Base-by-base conservation (phyloP, 176 grass and related monocot species). In the Oryza brachyantha region DNA sequence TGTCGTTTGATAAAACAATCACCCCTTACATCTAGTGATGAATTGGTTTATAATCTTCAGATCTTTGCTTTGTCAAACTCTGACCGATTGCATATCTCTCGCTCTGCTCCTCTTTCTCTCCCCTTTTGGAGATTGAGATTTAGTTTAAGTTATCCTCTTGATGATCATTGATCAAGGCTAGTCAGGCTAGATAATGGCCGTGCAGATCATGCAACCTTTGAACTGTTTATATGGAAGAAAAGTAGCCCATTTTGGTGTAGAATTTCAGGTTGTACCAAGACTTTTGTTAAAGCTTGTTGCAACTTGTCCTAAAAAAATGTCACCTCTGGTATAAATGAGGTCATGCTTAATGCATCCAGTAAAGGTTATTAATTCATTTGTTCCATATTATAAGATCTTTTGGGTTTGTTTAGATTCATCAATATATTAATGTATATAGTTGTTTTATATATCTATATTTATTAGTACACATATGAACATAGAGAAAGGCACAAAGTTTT, bases 171-270 rank as follows among this genome's bases (percentile, higher is more conserved):
- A 72, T 79, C 17, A 21, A 2, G 48, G 19, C 48, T 52, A 19
- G 46, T 19, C 13, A 3, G 46, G 16, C 46, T 50, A 9, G 61
- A n/a, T 43, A 16, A 50, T 61, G 22, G 62, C 68, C 10, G 22
- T 21, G 75, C 36, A 68, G 48, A 61, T 17, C 36, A 74, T 66
- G 61, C 81, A 14, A n/a, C 28, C 38, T 52, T 82, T 29, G 29
- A 61, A 19, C 16, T 11, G 10, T 57, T 57, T 57, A 24, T 50
- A 50, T 50, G 5, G 17, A 52, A 52, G 5, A 52, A 52, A 8
- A 12, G 14, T 19, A 50, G 12, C 14, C 19, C 13, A 42, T 13
- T 42, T 42, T 13, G 12, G 41, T 42, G 39, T 41, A 41, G 35
- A 32, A 4, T 38, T 38, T 38, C 37, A 38, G 4, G 13, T 24